These are phyloP conservation scores for Miscanthus lutarioriparius DNA, from an alignment of 176 grass and related monocot species.

Conservation along the genomic window DNA sequence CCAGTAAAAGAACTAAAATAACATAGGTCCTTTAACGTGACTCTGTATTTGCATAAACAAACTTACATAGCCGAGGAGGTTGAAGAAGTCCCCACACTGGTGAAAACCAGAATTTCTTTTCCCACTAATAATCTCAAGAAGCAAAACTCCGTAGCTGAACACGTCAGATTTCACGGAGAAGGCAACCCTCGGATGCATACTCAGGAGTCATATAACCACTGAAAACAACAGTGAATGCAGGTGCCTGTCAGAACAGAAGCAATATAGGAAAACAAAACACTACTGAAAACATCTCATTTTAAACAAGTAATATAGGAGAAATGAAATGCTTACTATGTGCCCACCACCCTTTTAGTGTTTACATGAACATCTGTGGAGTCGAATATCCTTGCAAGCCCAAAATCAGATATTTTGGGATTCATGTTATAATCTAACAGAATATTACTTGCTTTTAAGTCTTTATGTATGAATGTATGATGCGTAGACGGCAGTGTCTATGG, in stretches of 20 bases:
- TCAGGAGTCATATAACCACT: neutral
- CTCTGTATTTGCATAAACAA: neutral
- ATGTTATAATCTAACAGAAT: neutral
- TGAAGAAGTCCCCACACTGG: neutral
- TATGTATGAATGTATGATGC: neutral
- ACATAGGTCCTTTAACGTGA: neutral
- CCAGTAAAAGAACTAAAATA: too few relatives aligned
- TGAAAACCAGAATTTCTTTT: neutral
- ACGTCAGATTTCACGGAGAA: neutral
- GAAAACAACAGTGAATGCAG: neutral
- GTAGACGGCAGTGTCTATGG: neutral
- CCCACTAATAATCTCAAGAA: slow-evolving; percentile 3
- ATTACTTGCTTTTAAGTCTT: slow-evolving; percentile 1
- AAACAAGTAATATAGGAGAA: neutral
- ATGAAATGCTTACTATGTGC: neutral
- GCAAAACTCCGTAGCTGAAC: neutral
- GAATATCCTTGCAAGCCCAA: neutral
- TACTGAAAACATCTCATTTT: neutral
- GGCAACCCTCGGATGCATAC: neutral
- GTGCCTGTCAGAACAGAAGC: neutral
- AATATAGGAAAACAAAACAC: neutral
- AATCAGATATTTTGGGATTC: slow-evolving; percentile 6
- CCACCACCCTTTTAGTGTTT: slow-evolving; percentile 1
- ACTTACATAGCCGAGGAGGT: neutral
- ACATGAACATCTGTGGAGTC: neutral